Evolutionary conservation across 352 stramenopile genomes (phyloP).

Genomic region (Peronospora destructor): DNA sequence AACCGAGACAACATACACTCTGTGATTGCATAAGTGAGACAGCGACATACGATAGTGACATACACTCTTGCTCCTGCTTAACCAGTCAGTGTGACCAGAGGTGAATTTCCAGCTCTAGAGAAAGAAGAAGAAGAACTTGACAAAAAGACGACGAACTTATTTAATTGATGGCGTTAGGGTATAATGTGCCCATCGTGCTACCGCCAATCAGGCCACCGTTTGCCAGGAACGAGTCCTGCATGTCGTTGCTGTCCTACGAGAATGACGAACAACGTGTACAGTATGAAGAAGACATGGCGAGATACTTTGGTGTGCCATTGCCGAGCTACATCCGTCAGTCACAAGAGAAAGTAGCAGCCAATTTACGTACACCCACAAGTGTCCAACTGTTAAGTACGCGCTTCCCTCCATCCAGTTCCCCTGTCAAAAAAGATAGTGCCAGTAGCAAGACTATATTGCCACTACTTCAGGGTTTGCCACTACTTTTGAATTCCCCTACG

Average conservation of each 20-base stretch:
- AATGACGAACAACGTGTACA: slow-evolving; percentile 29
- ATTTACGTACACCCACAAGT: slow-evolving; percentile 52
- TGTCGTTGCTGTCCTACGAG: slow-evolving; percentile 18
- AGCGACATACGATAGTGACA: background rate
- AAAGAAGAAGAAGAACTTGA: background rate
- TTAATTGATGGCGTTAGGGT: slow-evolving; percentile 27
- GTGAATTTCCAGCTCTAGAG: background rate
- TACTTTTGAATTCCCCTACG: slow-evolving; percentile 31
- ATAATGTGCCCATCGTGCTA: slow-evolving; percentile 37
- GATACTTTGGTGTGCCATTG: slow-evolving; percentile 38
- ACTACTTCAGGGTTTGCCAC: slow-evolving; percentile 35
- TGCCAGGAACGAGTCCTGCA: slow-evolving; percentile 11
- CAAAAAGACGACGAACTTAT: background rate
- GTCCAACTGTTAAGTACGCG: slow-evolving; percentile 27
- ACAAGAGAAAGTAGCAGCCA: slow-evolving; percentile 15
- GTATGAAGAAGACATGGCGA: slow-evolving; percentile 30
- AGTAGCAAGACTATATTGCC: slow-evolving; percentile 27
- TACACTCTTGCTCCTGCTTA: background rate
- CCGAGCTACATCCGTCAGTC: slow-evolving; percentile 18
- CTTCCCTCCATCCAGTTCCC: slow-evolving; percentile 50
- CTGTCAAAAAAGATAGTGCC: slow-evolving; percentile 49
- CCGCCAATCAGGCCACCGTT: slow-evolving; percentile 55
- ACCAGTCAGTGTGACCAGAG: background rate
- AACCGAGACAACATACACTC: slow-evolving; percentile 7
- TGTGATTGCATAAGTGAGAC: slow-evolving; percentile 3